phyloP scores from a whole-genome alignment of 768 basidiomycete genomes.

The Tricholoma furcatifolium region DNA sequence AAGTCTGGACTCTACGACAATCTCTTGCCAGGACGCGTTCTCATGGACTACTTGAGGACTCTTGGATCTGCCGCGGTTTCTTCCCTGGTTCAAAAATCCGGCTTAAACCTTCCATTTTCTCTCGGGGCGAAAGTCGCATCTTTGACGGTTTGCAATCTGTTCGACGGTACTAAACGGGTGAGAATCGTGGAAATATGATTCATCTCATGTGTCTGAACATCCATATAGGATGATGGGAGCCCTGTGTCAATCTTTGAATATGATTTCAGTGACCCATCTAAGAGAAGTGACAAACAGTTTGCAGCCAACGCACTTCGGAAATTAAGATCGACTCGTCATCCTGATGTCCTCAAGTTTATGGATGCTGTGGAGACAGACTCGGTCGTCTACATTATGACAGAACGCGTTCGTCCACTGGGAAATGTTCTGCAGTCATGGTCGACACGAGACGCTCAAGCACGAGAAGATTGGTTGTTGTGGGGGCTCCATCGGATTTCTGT shows the following conservation, averaged over 20 bases:
- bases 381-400: conserved; percentile 90
- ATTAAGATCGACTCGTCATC: conserved; percentile 88
- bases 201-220: conserved; percentile 10
- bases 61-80: conserved; percentile 87
- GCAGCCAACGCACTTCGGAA: conserved; percentile 91
- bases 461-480: conserved; percentile 92
- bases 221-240: conserved; percentile 78
- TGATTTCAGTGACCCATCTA: conserved; percentile 63
- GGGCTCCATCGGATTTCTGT: conserved; percentile 90
- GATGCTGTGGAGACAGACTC: conserved; percentile 90
- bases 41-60: conserved; percentile 81
- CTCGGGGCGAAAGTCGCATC: conserved; percentile 72
- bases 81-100: conserved; percentile 90
- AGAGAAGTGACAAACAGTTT: conserved; percentile 63
- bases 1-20: not conserved
- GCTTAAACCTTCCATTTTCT: conserved; percentile 84
- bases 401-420: conserved; percentile 80
- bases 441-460: conserved; percentile 58
- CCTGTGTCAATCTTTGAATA: conserved; percentile 92
- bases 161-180: conserved; percentile 89
- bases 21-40: not conserved
- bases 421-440: conserved; percentile 61
- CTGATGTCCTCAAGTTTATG: conserved; percentile 94
- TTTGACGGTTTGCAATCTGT: conserved; percentile 79
- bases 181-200: conserved; percentile 5